phyloP scores from a whole-genome alignment of 345 rosid genomes.

The Melastoma malabathricum region DNA sequence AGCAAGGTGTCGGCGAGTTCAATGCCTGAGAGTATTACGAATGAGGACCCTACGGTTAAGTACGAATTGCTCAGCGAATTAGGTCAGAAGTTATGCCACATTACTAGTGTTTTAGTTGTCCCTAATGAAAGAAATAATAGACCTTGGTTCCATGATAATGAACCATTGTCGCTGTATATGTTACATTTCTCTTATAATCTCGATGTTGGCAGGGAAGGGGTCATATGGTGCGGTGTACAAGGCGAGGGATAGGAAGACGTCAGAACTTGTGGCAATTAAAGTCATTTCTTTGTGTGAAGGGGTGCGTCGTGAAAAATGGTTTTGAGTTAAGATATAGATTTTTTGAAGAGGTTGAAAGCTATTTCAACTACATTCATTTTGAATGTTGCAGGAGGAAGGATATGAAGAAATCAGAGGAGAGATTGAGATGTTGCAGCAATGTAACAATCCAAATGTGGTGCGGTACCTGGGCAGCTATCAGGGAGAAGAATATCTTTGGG shows the following conservation, averaged over 20 bases:
- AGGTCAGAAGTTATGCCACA: slow-evolving; percentile 27
- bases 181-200: background rate
- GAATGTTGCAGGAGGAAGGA: slow-evolving; percentile 67
- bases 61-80: slow-evolving; percentile 92
- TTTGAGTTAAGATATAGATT: background rate
- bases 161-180: too few relatives aligned
- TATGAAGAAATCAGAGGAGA: slow-evolving; percentile 97
- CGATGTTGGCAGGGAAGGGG: slow-evolving; percentile 71
- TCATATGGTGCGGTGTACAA: slow-evolving; percentile 96
- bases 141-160: too few relatives aligned
- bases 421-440: slow-evolving; percentile 98
- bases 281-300: slow-evolving; percentile 88
- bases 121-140: too few relatives aligned
- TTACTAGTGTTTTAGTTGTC: too few relatives aligned
- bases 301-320: slow-evolving; percentile 23
- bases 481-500: slow-evolving; percentile 99
- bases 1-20: slow-evolving; percentile 72
- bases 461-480: slow-evolving; percentile 95
- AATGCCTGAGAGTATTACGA: slow-evolving; percentile 69
- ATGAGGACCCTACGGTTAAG: slow-evolving; percentile 87
- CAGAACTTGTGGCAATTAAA: slow-evolving; percentile 96
- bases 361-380: slow-evolving; percentile 1
- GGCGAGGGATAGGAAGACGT: slow-evolving; percentile 86
- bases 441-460: slow-evolving; percentile 93
- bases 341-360: background rate